Evolutionary conservation across 2,329 filamentous ascomycete genomes (phyloP).

Genomic region (Fusarium sp.): DNA sequence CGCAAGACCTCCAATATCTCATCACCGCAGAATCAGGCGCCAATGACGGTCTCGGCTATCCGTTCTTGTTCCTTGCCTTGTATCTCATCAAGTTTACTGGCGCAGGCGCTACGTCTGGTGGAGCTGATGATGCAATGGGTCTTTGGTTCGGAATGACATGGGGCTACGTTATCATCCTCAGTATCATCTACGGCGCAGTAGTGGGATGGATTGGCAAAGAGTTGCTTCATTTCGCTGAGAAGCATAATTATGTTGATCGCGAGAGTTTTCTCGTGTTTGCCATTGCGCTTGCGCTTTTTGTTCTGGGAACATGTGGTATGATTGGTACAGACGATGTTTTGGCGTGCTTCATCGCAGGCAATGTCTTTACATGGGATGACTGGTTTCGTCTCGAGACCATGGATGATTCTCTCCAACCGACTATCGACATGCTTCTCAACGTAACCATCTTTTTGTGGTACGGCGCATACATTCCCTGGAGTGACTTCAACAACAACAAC

Average conservation of each 20-base stretch:
- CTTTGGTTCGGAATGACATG: constrained; percentile 89
- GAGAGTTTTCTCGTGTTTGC: constrained; percentile 91
- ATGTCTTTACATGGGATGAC: constrained; percentile 91
- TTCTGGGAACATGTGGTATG: constrained; percentile 86
- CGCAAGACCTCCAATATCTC: constrained; percentile 81
- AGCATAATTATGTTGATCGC: constrained; percentile 82
- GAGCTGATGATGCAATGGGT: constrained; percentile 74
- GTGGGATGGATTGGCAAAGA: constrained; percentile 87
- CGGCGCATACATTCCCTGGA: constrained; percentile 86
- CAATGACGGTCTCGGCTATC: constrained; percentile 90
- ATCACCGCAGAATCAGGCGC: constrained; percentile 86
- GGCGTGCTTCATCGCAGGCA: constrained; percentile 92
- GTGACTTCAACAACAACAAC: constrained; percentile 70
- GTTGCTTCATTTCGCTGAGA: constrained; percentile 84
- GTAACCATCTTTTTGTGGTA: constrained; percentile 91
- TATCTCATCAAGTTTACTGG: constrained; percentile 80
- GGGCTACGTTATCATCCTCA: constrained; percentile 84
- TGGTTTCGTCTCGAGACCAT: constrained; percentile 91
- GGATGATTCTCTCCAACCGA: constrained; percentile 93
- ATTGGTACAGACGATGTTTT: constrained; percentile 90
- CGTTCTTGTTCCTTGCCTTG: constrained; percentile 85
- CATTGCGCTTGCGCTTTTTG: constrained; percentile 85
- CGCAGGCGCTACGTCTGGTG: constrained; percentile 66
- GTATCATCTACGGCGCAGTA: constrained; percentile 78
- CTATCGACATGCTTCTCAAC: constrained; percentile 94